Evolutionary conservation across 805 yeast genomes (phyloP), one percentile per base, ranked within the genome.

Genomic region (Pichia rugopelliculosa): DNA sequence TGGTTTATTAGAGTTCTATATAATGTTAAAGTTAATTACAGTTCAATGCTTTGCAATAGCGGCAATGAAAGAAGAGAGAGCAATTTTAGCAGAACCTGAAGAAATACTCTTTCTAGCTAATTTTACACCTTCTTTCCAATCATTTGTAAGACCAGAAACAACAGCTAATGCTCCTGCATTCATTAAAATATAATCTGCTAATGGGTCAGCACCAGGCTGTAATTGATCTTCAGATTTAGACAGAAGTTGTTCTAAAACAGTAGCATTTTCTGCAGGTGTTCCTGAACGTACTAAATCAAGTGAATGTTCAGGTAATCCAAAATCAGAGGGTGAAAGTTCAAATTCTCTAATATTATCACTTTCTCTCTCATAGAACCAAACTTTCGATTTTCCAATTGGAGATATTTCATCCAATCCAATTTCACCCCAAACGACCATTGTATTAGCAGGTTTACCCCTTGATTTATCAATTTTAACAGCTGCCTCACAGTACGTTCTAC

Each of bases 401-500:
- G 96, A 84, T 33, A 93, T 85, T 68, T 93, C 99, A 61, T 93
- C 99, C 26, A 93, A 70, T 0, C 96, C 96, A 42, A 86, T 79
- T 45, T 82, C 82, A 12, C 99, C 99, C 80, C 86, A 91, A 18
- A 93, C 99, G 20, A 93, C 85, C 79, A 90, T 77, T 1, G 95
- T 86, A 49, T 61, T 50, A 49, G 68, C 69, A 41, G 69, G 65
- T 51, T 71, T 70, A 9, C 71, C 70, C 21, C 70, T 69, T 33
- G 68, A 65, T 41, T 62, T 61, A 51, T 86, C 86, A 50, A 93
- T 70, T 47, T 73, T 67, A 9, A 80, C 70, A 1, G 89, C 87
- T 1, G 96, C 88, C 56, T 80, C 76, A 5, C 97, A 96, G 59
- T 85, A 93, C 11, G 85, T 82, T 51, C 74, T 79, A 5, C 98